These are phyloP conservation scores for Panellus pusillus DNA, from an alignment of 768 basidiomycete genomes.

Conservation along the genomic window DNA sequence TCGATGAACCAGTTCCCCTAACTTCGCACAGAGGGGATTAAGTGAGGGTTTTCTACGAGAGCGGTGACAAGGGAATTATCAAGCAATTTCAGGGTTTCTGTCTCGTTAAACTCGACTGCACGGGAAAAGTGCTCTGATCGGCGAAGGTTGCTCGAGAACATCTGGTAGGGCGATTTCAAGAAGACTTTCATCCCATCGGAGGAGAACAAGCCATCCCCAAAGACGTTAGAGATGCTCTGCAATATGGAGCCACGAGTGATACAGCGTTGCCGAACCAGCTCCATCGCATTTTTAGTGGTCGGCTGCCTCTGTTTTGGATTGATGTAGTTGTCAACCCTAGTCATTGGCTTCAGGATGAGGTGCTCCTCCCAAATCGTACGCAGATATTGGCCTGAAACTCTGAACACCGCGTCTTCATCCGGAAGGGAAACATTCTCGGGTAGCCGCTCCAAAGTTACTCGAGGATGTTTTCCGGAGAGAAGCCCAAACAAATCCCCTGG, in stretches of 20 bases:
- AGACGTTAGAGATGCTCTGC: neutral
- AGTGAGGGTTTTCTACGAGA: neutral
- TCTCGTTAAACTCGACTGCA: neutral
- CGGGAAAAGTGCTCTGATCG: neutral
- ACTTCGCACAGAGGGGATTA: neutral
- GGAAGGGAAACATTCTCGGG: too few species aligned
- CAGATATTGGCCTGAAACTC: neutral
- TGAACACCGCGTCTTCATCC: neutral
- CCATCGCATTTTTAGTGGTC: too few species aligned
- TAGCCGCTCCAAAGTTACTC: too few species aligned
- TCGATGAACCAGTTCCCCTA: constrained; percentile 1
- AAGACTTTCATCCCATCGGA: neutral
- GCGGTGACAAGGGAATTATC: neutral
- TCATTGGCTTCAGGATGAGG: constrained; percentile 4
- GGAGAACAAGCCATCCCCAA: constrained; percentile 6
- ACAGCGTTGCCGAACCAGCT: neutral
- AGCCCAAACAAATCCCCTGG: too few species aligned
- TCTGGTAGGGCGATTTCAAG: neutral
- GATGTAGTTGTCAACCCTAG: too few species aligned
- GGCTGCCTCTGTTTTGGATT: too few species aligned
- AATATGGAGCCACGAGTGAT: constrained; percentile 1
- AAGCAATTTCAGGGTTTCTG: neutral
- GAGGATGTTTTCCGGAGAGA: too few species aligned
- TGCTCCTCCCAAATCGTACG: constrained; percentile 6
- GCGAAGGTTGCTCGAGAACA: neutral